A percentile compares a stretch with the other conserved stretches of the same genome.
phyloP scores from a whole-genome alignment of 129 eudicot species.

The Gnaphalium uliginosum region DNA sequence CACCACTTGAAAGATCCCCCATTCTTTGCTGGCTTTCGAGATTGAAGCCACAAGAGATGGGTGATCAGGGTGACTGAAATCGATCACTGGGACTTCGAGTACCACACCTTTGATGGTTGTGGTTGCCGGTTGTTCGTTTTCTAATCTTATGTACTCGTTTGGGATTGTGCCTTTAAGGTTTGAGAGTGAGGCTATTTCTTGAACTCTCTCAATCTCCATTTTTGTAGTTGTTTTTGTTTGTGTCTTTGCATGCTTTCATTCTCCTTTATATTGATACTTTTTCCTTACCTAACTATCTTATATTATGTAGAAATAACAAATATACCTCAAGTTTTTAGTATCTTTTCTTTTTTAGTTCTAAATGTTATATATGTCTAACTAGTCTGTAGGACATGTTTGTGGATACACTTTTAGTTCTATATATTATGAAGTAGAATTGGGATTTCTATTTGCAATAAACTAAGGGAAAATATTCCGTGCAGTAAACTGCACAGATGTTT shows the following conservation, averaged over 20 bases:
- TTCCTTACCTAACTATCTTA: neutral
- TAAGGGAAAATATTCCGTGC: too few species aligned
- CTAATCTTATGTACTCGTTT: constrained; percentile 42
- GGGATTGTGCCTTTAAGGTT: constrained; percentile 44
- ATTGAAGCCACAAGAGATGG: constrained; percentile 15
- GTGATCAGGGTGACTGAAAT: constrained; percentile 27
- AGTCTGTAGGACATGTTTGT: too few species aligned
- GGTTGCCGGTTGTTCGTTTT: constrained; percentile 45
- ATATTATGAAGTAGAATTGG: too few species aligned
- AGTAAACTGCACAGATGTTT: too few species aligned
- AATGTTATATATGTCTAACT: too few species aligned
- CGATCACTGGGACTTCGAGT: constrained; percentile 50
- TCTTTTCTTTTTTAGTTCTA: too few species aligned
- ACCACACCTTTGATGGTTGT: constrained; percentile 42
- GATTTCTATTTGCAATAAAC: too few species aligned
- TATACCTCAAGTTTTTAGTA: too few species aligned
- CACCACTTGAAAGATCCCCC: constrained; percentile 65
- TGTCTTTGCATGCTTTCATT: constrained; percentile 11
- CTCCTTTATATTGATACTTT: constrained; percentile 4
- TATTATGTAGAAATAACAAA: too few species aligned
- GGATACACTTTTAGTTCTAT: too few species aligned
- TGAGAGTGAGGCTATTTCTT: constrained; percentile 46
- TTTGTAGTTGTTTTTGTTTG: constrained; percentile 1
- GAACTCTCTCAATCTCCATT: constrained; percentile 58
- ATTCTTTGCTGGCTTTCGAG: constrained; percentile 35